Percentiles rank a stretch among this genome's conserved stretches.
Evolutionary conservation across 2,329 filamentous ascomycete species (phyloP).

Genomic region (Trichoderma endophyticum): DNA sequence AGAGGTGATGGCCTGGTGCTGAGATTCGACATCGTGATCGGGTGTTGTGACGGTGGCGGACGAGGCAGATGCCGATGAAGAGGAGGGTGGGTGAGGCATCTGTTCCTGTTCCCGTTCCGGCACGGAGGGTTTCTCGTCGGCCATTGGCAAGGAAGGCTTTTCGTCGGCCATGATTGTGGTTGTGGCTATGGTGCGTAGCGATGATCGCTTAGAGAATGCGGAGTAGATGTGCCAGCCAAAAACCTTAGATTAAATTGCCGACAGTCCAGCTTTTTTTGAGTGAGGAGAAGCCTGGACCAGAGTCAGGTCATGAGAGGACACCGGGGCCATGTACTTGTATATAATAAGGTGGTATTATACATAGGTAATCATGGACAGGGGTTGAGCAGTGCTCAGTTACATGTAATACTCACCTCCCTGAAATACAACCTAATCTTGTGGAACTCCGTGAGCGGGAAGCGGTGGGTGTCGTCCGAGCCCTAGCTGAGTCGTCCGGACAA

Average conservation of each 20-base stretch:
- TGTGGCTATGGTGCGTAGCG: background rate
- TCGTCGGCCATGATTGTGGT: conserved; percentile 10
- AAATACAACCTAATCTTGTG: conserved; percentile 9
- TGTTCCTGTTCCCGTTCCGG: background rate
- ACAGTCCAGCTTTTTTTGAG: background rate
- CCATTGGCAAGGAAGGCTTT: conserved; percentile 9
- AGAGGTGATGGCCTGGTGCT: conserved; percentile 27
- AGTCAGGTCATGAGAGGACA: background rate
- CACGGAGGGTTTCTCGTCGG: background rate
- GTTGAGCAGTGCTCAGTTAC: background rate
- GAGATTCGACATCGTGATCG: conserved; percentile 43
- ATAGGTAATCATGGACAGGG: background rate
- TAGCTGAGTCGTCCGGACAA: background rate
- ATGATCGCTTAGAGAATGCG: background rate
- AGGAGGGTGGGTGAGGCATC: background rate
- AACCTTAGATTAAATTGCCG: background rate
- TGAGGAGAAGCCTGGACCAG: background rate
- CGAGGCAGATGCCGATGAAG: conserved; percentile 23
- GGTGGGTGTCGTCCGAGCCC: background rate
- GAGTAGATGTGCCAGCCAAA: background rate
- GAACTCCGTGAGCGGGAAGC: conserved; percentile 7
- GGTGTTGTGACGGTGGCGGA: conserved; percentile 31
- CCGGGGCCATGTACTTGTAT: background rate
- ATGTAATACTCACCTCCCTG: conserved; percentile 6
- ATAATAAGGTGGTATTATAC: background rate